Evolutionary conservation across 2,329 filamentous ascomycete genomes (phyloP), one percentile per base, ranked within the genome.

Genomic region (Ophiostoma populinum): DNA sequence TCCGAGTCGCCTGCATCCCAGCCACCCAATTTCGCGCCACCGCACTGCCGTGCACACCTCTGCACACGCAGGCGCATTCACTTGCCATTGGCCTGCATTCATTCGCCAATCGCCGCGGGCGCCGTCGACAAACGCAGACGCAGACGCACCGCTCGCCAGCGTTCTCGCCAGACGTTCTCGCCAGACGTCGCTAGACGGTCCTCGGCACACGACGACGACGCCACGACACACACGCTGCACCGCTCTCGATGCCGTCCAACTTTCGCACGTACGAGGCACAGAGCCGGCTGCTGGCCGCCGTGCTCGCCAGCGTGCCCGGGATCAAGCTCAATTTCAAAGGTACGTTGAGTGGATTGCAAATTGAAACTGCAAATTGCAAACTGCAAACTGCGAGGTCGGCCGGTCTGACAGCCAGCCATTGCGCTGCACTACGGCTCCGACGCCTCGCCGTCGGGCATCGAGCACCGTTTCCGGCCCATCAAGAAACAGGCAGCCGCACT

Each of bases 201-300:
- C n/a, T n/a, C n/a, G n/a, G n/a, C n/a, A n/a, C n/a, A n/a, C n/a
- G n/a, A n/a, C n/a, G n/a, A n/a, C n/a, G n/a, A n/a, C n/a, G n/a
- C n/a, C 28, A 12, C 9, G 22, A 24, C 25, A 10, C 4, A 17
- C 13, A 31, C 11, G n/a, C 18, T n/a, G n/a, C n/a, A n/a, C n/a
- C n/a, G n/a, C n/a, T n/a, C n/a, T n/a, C n/a, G n/a, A n/a, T 13
- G 66, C 55, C 64, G 36, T 59, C 65, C 11, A 74, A 70, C 44
- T 76, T 74, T 55, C 67, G 64, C 42, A 61, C 58, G 2, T 73
- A 70, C 48, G 70, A 76, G 49, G 59, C 65, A 0, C 67, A 70
- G 43, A 62, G 63, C 15, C 69, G 72, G 30, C 63, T 77, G 24
- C 56, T 76, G 3, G 64, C 69, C 2, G 71, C 72, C 5, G 63